These are phyloP conservation scores for Schrenkiella parvula DNA, from an alignment of 345 rosid species.

Conservation along the genomic window DNA sequence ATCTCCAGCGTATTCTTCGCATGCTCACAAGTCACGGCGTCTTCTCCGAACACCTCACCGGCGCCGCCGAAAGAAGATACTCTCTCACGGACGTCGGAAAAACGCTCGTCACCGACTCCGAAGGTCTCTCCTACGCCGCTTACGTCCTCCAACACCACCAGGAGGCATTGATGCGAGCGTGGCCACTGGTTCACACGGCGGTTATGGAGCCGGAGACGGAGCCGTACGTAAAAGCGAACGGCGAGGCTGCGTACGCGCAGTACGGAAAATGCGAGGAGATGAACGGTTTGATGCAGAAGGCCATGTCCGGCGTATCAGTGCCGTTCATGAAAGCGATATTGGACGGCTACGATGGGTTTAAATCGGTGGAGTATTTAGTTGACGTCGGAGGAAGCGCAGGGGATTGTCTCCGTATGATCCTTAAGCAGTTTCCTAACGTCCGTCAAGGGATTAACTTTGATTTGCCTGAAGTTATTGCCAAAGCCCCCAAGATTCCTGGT, in stretches of 20 bases:
- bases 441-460: constrained; percentile 75
- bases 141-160: constrained; percentile 96
- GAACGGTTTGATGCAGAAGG: constrained; percentile 80
- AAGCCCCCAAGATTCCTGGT: constrained; percentile 71
- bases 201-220: constrained; percentile 58
- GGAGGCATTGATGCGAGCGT: constrained; percentile 74
- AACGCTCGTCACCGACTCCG: constrained; percentile 66
- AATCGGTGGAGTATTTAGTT: constrained; percentile 48
- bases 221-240: constrained; percentile 74
- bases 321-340: constrained; percentile 77
- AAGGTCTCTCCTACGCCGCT: constrained; percentile 69
- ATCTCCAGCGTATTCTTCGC: constrained; percentile 82
- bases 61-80: constrained; percentile 43
- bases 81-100: constrained; percentile 70
- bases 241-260: constrained; percentile 60
- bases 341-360: constrained; percentile 67
- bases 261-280: constrained; percentile 78
- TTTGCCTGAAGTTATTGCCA: constrained; percentile 78
- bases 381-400: constrained; percentile 98
- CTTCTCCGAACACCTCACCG: constrained; percentile 56
- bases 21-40: constrained; percentile 78
- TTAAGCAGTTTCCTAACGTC: constrained; percentile 44
- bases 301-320: constrained; percentile 88
- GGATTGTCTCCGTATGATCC: constrained; percentile 83
- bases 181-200: constrained; percentile 80